These are phyloP conservation scores for Pisolithus microcarpus DNA, from an alignment of 768 basidiomycete species.

Conservation along the genomic window DNA sequence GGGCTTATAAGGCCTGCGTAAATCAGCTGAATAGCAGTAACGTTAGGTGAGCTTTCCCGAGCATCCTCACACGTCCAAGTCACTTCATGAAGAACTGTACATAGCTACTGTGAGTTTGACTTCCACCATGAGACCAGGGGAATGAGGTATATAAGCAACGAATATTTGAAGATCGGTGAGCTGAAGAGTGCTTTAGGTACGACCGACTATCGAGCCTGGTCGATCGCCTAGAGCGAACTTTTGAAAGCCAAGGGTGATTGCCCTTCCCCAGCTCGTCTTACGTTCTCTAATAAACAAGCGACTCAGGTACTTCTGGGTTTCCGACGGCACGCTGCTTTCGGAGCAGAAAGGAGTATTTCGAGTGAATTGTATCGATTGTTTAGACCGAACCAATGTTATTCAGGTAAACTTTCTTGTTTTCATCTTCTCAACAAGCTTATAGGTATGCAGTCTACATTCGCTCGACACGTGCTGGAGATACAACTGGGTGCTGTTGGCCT, in stretches of 20 bases:
- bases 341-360: constrained; percentile 84
- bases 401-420: constrained; percentile 42
- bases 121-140: constrained; percentile 92
- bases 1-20: constrained; percentile 68
- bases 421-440: constrained; percentile 4
- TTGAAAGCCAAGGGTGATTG: constrained; percentile 70
- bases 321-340: constrained; percentile 59
- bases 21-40: constrained; percentile 49
- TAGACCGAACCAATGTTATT: constrained; percentile 93
- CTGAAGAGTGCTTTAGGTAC: constrained; percentile 43
- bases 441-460: constrained; percentile 72
- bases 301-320: constrained; percentile 75
- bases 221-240: constrained; percentile 58
- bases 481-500: constrained; percentile 72
- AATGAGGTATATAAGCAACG: constrained; percentile 63
- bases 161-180: background rate
- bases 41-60: constrained; percentile 35
- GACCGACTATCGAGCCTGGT: constrained; percentile 85
- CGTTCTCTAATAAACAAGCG: background rate
- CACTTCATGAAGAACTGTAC: background rate
- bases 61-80: too few relatives aligned
- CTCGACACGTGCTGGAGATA: constrained; percentile 70
- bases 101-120: constrained; percentile 78
- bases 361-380: constrained; percentile 92
- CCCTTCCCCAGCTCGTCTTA: background rate